phyloP scores from a whole-genome alignment of 2,329 filamentous ascomycete genomes.

The Penicillium corylophilum region DNA sequence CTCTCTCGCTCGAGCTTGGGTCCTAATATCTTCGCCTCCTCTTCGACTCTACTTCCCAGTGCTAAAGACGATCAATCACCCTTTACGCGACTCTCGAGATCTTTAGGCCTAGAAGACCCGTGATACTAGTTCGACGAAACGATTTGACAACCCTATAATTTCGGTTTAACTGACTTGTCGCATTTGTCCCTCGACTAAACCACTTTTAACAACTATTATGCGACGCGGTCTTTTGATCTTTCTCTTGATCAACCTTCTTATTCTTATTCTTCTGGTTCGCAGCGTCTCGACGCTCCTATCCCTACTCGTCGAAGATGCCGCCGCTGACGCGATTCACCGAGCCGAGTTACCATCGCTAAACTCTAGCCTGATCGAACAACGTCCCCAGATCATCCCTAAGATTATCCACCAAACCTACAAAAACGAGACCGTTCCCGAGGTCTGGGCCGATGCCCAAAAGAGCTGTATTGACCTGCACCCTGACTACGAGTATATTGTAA shows the following conservation, averaged over 20 bases:
- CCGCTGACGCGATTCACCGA: conserved; percentile 64
- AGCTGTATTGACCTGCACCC: conserved; percentile 67
- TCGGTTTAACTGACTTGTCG: not conserved
- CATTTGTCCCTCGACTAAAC: not conserved
- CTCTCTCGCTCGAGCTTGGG: not conserved
- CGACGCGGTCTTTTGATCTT: conserved; percentile 62
- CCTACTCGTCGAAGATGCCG: conserved; percentile 66
- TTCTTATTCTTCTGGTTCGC: conserved; percentile 65
- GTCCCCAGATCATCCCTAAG: conserved; percentile 66
- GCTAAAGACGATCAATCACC: not conserved
- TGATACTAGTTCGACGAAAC: not conserved
- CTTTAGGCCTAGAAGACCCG: not conserved
- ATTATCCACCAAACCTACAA: conserved; percentile 77
- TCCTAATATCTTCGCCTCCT: not conserved
- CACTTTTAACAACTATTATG: conserved; percentile 46
- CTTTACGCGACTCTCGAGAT: not conserved
- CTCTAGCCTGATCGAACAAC: conserved; percentile 57
- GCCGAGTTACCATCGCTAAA: conserved; percentile 66
- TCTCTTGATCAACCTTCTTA: conserved; percentile 62
- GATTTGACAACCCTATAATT: not conserved
- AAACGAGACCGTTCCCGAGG: conserved; percentile 65
- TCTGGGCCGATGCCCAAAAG: conserved; percentile 65
- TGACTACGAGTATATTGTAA: conserved; percentile 71
- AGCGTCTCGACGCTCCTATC: conserved; percentile 70
- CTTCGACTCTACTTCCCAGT: not conserved